phyloP scores from a whole-genome alignment of 2,329 filamentous ascomycete species.

The Fusarium newnesense region DNA sequence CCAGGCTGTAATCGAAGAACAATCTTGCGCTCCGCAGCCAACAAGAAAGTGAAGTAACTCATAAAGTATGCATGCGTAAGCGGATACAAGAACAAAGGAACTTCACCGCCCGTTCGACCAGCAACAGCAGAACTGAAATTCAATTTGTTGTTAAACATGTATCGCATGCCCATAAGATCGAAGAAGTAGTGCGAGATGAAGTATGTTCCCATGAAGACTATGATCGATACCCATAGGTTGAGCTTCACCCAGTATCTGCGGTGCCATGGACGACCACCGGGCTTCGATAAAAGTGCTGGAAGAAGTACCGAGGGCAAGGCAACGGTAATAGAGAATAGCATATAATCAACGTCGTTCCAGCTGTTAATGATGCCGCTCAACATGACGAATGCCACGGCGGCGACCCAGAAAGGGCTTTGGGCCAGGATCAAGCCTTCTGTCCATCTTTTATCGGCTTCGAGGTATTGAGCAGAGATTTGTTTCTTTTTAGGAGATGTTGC shows the following conservation, averaged over 20 bases:
- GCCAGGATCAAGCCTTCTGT: neutral
- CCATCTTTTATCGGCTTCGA: neutral
- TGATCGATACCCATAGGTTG: neutral
- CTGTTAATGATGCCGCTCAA: neutral
- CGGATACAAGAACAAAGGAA: constrained; percentile 11
- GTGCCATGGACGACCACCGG: neutral
- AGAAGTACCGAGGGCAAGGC: neutral
- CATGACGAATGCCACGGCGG: constrained; percentile 3
- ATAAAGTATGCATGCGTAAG: constrained; percentile 12
- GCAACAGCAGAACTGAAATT: constrained; percentile 10
- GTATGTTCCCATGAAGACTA: neutral
- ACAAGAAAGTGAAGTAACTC: constrained; percentile 5
- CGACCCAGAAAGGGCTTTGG: constrained; percentile 4
- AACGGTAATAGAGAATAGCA: neutral
- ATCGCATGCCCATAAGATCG: constrained; percentile 14
- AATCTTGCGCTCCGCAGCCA: neutral
- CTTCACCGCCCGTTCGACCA: neutral
- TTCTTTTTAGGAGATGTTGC: neutral
- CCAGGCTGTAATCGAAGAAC: neutral
- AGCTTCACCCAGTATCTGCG: constrained; percentile 12
- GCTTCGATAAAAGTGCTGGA: neutral
- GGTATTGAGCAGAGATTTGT: neutral
- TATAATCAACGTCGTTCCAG: constrained; percentile 9
- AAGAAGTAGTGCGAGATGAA: constrained; percentile 16
- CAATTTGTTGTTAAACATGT: neutral